Base-by-base conservation (phyloP, 805 yeast species). In the Candida quercuum region DNA sequence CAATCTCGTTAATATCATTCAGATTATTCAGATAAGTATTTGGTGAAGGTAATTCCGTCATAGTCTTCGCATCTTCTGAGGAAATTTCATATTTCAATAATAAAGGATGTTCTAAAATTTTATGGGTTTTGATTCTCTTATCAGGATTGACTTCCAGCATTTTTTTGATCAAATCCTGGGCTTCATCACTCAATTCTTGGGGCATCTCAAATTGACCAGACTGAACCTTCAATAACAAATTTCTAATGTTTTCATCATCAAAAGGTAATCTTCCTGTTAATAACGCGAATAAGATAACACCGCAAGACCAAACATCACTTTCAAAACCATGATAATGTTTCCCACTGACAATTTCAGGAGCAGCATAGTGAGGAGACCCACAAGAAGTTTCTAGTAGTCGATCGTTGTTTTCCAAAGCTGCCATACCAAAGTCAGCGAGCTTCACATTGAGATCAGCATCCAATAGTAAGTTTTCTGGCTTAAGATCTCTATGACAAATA, bases 401-500 rank as follows among this genome's bases (percentile, higher is more conserved):
- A 37, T 80, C 86, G 39, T 76, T 76, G 43, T 78, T 72, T 56
- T 85, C 91, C 42, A 85, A 65, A 17, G 93, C 93, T 20, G 94
- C 94, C 94, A 85, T 85, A 38, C 94, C 94, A 54, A 85, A 85
- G 62, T 85, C 94, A 4, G 93, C 93, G 47, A 85, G 76, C 52
- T 84, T 84, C 38, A 85, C 81, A 47, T 77, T 79, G 42, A 76
- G 71, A 38, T 76, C 69, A 33, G 72, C 70, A 60, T 85, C 93
- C 19, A 85, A 62, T 39, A 85, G 57, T 41, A 85, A 66, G 56
- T 85, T 85, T 54, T 85, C 94, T 3, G 93, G 91, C 56, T 85
- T 85, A 55, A 85, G 67, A 60, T 85, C 94, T 51, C 94, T 71
- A 54, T 85, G 94, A 51, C 89, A 74, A 43, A 85, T 85, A 37